phyloP scores from a whole-genome alignment of 2,329 filamentous ascomycete species.

The Hypocrella siamensis region DNA sequence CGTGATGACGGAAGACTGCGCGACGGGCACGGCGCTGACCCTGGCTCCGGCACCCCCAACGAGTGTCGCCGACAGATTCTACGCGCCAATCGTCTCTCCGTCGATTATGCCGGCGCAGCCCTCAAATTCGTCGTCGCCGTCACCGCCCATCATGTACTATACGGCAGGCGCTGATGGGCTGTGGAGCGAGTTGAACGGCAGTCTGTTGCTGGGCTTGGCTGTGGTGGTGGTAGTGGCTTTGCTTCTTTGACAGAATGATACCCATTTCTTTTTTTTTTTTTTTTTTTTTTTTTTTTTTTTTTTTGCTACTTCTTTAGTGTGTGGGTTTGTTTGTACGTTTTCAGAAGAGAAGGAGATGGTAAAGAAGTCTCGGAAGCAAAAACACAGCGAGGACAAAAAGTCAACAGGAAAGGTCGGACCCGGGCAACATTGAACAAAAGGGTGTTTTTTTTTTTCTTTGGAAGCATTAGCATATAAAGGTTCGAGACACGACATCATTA shows the following conservation, averaged over 20 bases:
- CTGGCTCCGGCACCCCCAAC: background rate
- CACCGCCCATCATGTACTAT: background rate
- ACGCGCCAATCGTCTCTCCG: no score
- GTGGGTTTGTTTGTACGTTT: no score
- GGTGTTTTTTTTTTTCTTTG: no score
- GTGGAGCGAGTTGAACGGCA: background rate
- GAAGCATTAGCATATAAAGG: no score
- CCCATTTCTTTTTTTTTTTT: background rate
- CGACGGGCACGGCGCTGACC: background rate
- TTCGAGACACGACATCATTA: no score
- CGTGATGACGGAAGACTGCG: slow-evolving; percentile 7
- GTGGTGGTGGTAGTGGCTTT: slow-evolving; percentile 1
- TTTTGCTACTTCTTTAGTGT: no score
- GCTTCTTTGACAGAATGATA: slow-evolving; percentile 1
- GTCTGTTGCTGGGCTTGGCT: background rate
- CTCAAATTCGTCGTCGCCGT: background rate
- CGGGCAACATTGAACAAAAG: no score
- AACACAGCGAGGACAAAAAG: no score
- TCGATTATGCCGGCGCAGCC: background rate
- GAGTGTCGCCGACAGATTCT: background rate
- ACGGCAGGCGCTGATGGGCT: slow-evolving; percentile 1
- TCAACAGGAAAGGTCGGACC: no score
- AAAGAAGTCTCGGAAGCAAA: no score
- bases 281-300: no score
- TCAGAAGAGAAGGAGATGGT: no score